phyloP scores from a whole-genome alignment of 768 basidiomycete species.

The Daedaleopsis sinensis region DNA sequence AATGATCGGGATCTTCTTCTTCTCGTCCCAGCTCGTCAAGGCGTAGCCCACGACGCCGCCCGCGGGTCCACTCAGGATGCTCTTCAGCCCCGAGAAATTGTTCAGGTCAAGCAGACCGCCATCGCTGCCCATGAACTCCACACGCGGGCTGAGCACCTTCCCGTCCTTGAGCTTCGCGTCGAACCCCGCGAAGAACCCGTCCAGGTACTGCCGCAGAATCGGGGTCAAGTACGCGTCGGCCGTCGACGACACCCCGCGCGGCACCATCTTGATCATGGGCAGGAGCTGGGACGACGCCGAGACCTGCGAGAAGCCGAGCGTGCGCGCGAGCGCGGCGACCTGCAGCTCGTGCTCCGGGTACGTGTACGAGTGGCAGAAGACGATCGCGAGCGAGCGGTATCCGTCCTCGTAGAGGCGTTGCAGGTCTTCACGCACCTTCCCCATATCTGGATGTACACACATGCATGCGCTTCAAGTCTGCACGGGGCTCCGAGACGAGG shows the following conservation, averaged over 20 bases:
- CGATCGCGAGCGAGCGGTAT: slow-evolving; percentile 86
- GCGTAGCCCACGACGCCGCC: slow-evolving; percentile 97
- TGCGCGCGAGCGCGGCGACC: slow-evolving; percentile 72
- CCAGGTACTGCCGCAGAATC: slow-evolving; percentile 79
- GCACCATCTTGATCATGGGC: slow-evolving; percentile 95
- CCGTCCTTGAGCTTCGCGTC: slow-evolving; percentile 73
- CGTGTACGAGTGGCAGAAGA: slow-evolving; percentile 91
- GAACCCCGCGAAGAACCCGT: slow-evolving; percentile 91
- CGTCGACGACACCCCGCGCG: slow-evolving; percentile 88
- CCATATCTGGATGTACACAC: slow-evolving; percentile 24
- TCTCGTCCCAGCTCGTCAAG: slow-evolving; percentile 85
- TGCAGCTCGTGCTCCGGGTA: slow-evolving; percentile 83
- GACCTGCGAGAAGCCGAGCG: slow-evolving; percentile 87
- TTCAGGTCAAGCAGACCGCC: slow-evolving; percentile 79
- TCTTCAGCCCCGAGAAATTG: slow-evolving; percentile 92
- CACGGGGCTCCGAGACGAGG: neutral
- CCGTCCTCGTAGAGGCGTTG: slow-evolving; percentile 76
- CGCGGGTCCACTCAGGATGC: slow-evolving; percentile 90
- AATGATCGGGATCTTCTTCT: slow-evolving; percentile 74
- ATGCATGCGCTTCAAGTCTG: neutral
- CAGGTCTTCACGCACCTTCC: slow-evolving; percentile 57
- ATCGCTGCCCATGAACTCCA: slow-evolving; percentile 97
- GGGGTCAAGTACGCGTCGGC: slow-evolving; percentile 97
- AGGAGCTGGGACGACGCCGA: slow-evolving; percentile 87
- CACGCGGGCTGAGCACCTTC: slow-evolving; percentile 59